Base-by-base conservation (phyloP, 2,329 filamentous ascomycete genomes). In the Aspergillus sp. region DNA sequence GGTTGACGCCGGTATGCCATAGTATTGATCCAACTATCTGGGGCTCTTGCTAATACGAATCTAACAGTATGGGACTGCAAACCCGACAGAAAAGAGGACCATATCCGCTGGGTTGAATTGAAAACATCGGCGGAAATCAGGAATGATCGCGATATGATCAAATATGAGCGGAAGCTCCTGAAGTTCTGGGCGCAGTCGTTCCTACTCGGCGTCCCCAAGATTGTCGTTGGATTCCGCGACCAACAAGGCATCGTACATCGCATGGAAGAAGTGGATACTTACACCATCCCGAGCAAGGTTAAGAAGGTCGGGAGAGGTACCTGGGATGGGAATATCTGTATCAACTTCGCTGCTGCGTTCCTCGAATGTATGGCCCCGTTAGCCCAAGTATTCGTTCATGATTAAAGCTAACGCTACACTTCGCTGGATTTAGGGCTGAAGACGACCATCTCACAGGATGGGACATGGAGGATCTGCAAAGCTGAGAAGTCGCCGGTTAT, bases 151-250 rank as follows among this genome's bases (percentile, higher is more conserved):
- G 87, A 93, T 60, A 76, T 82, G 61, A 69, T 84, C 17, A 85
- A 83, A 53, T 95, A 91, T 64, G 88, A 96, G 68, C 81, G 87
- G 43, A 97, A 97, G 66, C 78, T 97, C 47, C 80, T 95, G 69
- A 94, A 94, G 62, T 95, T 91, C 71, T 98, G 93, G 93, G 88
- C 91, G 12, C 93, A 97, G 67, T 95, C 88, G 0, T 98, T 95
- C 63, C 76, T 98, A 2, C 83, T 98, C 2, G 91, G 91, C 37
- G 90, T 97, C 1, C 89, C 90, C 0, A 93, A 85, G 56, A 88
- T 98, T 55, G 82, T 96, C 41, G 86, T 98, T 25, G 93, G 93
- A 1, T 96, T 93, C 65, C 83, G 93, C 43, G 84, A 80, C 30
- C 81, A 78, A 48, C 63, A 84, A 47, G 91, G 93, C 6, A 79